Evolutionary conservation across 2,329 filamentous ascomycete species (phyloP).

Genomic region (Amauroascus niger): DNA sequence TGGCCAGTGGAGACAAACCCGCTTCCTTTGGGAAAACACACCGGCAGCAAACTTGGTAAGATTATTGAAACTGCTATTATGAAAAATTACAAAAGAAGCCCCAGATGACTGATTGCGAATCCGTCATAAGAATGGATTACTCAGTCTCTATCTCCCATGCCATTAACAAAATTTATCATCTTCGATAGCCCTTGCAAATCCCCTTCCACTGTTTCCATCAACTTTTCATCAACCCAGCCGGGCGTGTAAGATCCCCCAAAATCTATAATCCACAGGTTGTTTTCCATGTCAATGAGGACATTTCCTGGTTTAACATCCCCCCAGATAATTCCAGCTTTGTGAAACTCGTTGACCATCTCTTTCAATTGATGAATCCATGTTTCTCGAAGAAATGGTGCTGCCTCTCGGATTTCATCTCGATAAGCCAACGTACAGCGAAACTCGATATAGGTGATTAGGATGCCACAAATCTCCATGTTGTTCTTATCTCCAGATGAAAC

Average conservation of each 20-base stretch:
- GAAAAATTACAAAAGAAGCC: neutral
- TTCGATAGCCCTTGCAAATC: slow-evolving; percentile 8
- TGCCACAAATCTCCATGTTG: slow-evolving; percentile 9
- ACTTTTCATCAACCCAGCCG: slow-evolving; percentile 11
- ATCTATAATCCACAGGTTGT: slow-evolving; percentile 22
- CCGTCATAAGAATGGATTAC: neutral
- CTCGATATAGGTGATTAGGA: slow-evolving; percentile 12
- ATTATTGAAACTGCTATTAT: neutral
- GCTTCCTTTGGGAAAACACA: too few species aligned
- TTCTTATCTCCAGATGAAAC: slow-evolving; percentile 7
- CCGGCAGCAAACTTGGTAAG: too few species aligned
- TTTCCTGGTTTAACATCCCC: slow-evolving; percentile 25
- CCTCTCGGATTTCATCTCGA: neutral
- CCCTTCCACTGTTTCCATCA: slow-evolving; percentile 1
- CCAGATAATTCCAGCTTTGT: slow-evolving; percentile 16
- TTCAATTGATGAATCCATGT: neutral
- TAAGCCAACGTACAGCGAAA: slow-evolving; percentile 2
- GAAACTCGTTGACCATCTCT: slow-evolving; percentile 3
- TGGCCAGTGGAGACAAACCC: too few species aligned
- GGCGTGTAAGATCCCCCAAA: slow-evolving; percentile 17
- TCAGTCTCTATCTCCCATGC: neutral
- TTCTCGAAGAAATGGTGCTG: slow-evolving; percentile 6
- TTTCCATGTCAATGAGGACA: slow-evolving; percentile 21
- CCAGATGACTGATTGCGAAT: too few species aligned
- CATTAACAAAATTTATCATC: neutral